Evolutionary conservation across 2,329 filamentous ascomycete genomes (phyloP), one percentile per base, ranked within the genome.

Genomic region (Trichoderma simmonsii): DNA sequence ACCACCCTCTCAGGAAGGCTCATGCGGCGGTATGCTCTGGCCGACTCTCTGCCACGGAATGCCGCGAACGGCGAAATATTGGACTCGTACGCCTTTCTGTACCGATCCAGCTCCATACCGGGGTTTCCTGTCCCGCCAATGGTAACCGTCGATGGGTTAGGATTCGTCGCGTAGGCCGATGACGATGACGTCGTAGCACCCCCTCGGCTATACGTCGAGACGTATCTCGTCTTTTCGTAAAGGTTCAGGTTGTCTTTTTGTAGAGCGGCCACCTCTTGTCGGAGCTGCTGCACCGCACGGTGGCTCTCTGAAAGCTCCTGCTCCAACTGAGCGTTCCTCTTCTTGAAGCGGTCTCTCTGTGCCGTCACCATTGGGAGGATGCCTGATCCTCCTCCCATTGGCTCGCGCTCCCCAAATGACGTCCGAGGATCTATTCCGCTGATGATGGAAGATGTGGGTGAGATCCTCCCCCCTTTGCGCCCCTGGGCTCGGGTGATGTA

Each of bases 341-440:
- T 94, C 86, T 98, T 98, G 88, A 98, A 99, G 66, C 96, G 93
- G 82, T 99, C 96, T 73, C 96, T 92, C 83, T 99, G 97, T 2
- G 97, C 96, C 39, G 96, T 97, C 67, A 99, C 93, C 97, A 99
- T 99, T 39, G 96, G 97, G 28, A 99, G 85, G 75, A 99, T 98
- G 14, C 95, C 94, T 0, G 93, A 93, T 2, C 93, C 93, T 69
- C 93, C 87, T 36, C 92, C 92, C 70, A 91, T 87, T 9, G 91
- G 86, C 61, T 94, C 92, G 18, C 86, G 83, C 51, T 86, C 82
- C 9, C 82, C 80, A 62, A 82, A 84, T 56, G 76, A 74, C 18
- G 72, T 85, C 57, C 89, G 87, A 26, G 92, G 91, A 78, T 97
- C 93, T 79, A 98, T 94, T n/a, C 96, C 96, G 73, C 95, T 98